Evolutionary conservation across 306 rosid species (phyloP), one percentile per base, ranked within the genome.

Genomic region (Cyamopsis tetragonoloba): DNA sequence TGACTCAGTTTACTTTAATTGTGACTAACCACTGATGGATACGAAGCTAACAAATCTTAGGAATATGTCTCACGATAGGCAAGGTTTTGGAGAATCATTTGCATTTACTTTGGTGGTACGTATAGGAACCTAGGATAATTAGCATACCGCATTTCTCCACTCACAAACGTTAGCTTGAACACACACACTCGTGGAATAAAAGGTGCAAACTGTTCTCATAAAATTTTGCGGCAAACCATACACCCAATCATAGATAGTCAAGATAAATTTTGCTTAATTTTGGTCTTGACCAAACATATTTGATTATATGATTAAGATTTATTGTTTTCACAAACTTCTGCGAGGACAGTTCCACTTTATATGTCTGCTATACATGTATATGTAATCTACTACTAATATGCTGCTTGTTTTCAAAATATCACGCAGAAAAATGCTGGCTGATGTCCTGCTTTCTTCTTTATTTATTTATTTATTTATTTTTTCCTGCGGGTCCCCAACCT

Each of bases 21-120:
- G 19, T n/a, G 20, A 27, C 27, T 11, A 26, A 53, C 5, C 60
- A 53, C 13, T 26, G n/a, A 13, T 24, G 1, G 18, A n/a, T 46
- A 7, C 47, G 34, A 46, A 19, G 20, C 37, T 37, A 39, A 48
- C 6, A 38, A 13, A 44, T 24, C 7, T 53, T 30, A 61, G 18
- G 32, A 60, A 11, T 46, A 30, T 14, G 43, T 53, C 35, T 32
- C 11, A 28, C 9, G 13, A 14, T 32, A 44, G 20, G 11, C 55
- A 67, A 38, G 19, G 67, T 13, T 75, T 57, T 12, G 37, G 53
- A 44, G 15, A 58, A 66, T 49, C 34, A 56, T 66, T 66, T 17
- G 14, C 46, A 12, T 55, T 57, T 32, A 55, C 43, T 54, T n/a
- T 19, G 53, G 38, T 30, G 59, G 28, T 39, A 38, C 11, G 59